A percentile compares a stretch with the other conserved stretches of the same genome.
phyloP scores from a whole-genome alignment of 495 filamentous ascomycete species.

The Hypoxylon fragiforme region DNA sequence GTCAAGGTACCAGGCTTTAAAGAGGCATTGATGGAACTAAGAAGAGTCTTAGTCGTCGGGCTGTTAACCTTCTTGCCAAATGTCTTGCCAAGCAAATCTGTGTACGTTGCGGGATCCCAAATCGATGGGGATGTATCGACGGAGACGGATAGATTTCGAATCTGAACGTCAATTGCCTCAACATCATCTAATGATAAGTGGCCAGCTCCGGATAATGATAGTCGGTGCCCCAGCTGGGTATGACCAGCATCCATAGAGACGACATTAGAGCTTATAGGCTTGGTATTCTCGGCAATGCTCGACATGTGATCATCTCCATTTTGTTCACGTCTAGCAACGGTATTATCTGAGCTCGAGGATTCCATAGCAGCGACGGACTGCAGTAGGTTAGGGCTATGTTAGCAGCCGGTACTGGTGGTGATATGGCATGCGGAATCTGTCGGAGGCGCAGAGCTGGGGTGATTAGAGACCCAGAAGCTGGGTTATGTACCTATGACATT shows the following conservation, averaged over 20 bases:
- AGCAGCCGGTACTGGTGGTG: not conserved
- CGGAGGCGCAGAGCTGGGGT: too few relatives aligned
- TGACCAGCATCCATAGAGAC: conserved; percentile 26
- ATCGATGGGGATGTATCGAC: conserved; percentile 55
- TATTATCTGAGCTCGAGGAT: conserved; percentile 7
- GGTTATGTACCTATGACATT: conserved; percentile 14
- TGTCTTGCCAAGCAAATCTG: conserved; percentile 41
- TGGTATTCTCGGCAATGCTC: conserved; percentile 23
- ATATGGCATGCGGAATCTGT: conserved; percentile 1
- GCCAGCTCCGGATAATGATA: conserved; percentile 34
- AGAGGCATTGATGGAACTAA: conserved; percentile 34
- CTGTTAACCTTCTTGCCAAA: conserved; percentile 22
- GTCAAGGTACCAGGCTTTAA: conserved; percentile 60
- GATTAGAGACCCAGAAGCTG: conserved; percentile 1
- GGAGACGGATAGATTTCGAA: conserved; percentile 57
- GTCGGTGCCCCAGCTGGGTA: conserved; percentile 16
- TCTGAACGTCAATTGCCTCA: conserved; percentile 59
- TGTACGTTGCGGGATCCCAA: conserved; percentile 34
- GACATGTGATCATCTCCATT: conserved; percentile 2
- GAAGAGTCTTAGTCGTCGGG: conserved; percentile 37
- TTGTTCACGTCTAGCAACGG: not conserved
- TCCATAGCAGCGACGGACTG: conserved; percentile 5
- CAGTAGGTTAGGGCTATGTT: not conserved
- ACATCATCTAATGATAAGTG: conserved; percentile 64
- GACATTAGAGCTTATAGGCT: conserved; percentile 26